Conservation (phyloP, 1,139 yeast species). For the Sugiyamaella novakii region DNA sequence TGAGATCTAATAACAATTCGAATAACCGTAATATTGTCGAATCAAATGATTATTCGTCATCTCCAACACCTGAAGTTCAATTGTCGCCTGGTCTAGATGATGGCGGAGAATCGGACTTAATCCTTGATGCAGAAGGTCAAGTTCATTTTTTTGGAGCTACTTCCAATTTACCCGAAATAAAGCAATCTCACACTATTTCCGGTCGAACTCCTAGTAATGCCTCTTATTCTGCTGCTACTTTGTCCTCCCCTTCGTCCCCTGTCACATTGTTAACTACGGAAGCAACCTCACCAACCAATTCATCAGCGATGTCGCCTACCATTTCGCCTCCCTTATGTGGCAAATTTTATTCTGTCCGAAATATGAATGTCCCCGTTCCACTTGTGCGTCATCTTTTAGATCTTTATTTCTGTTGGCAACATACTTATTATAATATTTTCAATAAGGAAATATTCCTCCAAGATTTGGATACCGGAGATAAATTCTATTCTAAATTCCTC, state of each 20-base stretch:
- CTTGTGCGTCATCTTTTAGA: conserved; percentile 29
- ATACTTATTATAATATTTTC: conserved; percentile 31
- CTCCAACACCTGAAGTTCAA: too few relatives aligned
- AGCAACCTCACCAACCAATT: neutral
- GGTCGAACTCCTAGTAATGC: conserved; percentile 15
- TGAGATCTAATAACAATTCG: too few relatives aligned
- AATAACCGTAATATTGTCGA: too few relatives aligned
- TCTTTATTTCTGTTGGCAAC: conserved; percentile 36
- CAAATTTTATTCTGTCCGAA: conserved; percentile 17
- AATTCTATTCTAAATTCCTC: conserved; percentile 30
- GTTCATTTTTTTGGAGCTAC: conserved; percentile 35
- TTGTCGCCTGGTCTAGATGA: too few relatives aligned
- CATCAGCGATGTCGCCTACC: conserved; percentile 6
- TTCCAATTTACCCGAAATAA: conserved; percentile 29
- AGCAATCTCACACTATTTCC: conserved; percentile 20
- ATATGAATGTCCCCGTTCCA: conserved; percentile 23
- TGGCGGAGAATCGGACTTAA: conserved; percentile 19
- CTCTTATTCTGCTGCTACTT: too few relatives aligned
- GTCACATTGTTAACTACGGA: too few relatives aligned
- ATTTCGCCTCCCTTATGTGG: conserved; percentile 16
- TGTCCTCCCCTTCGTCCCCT: too few relatives aligned
- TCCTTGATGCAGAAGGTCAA: conserved; percentile 32
- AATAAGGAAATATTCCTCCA: conserved; percentile 29
- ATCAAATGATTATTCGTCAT: too few relatives aligned
- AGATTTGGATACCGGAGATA: conserved; percentile 28